These are phyloP conservation scores for Podospora australis DNA, from an alignment of 495 filamentous ascomycete genomes.

Conservation along the genomic window DNA sequence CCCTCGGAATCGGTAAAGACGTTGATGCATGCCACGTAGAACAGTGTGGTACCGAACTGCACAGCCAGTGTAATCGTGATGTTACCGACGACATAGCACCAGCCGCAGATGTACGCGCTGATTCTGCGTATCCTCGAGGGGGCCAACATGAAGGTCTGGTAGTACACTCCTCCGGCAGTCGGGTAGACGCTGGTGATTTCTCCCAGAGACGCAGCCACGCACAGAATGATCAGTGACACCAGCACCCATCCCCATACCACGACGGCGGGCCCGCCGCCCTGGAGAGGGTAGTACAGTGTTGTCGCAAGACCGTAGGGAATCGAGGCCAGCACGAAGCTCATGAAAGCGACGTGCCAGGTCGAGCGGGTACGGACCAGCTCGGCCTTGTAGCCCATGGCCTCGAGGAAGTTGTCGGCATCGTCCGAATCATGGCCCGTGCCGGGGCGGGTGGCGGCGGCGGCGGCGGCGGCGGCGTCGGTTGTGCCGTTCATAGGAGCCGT, in stretches of 20 bases:
- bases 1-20: slow-evolving; percentile 40
- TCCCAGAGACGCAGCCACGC: slow-evolving; percentile 46
- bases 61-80: slow-evolving; percentile 65
- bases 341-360: slow-evolving; percentile 51
- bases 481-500: not conserved
- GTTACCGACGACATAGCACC: slow-evolving; percentile 62
- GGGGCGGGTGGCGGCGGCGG: not conserved
- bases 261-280: slow-evolving; percentile 57
- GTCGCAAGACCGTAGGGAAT: slow-evolving; percentile 64
- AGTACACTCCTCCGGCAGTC: slow-evolving; percentile 51
- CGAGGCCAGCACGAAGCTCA: slow-evolving; percentile 49
- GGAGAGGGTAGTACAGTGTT: slow-evolving; percentile 62
- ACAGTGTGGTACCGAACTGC: slow-evolving; percentile 58
- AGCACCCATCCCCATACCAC: slow-evolving; percentile 59
- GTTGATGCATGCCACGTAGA: slow-evolving; percentile 48
- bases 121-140: slow-evolving; percentile 34
- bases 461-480: not conserved
- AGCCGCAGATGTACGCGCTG: slow-evolving; percentile 59
- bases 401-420: slow-evolving; percentile 42
- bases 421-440: slow-evolving; percentile 7
- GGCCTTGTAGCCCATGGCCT: slow-evolving; percentile 47
- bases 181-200: slow-evolving; percentile 54
- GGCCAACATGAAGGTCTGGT: slow-evolving; percentile 51
- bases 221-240: slow-evolving; percentile 43
- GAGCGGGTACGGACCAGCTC: slow-evolving; percentile 46